phyloP scores from a whole-genome alignment of 495 filamentous ascomycete species.

The Aspergillus kassunensis region DNA sequence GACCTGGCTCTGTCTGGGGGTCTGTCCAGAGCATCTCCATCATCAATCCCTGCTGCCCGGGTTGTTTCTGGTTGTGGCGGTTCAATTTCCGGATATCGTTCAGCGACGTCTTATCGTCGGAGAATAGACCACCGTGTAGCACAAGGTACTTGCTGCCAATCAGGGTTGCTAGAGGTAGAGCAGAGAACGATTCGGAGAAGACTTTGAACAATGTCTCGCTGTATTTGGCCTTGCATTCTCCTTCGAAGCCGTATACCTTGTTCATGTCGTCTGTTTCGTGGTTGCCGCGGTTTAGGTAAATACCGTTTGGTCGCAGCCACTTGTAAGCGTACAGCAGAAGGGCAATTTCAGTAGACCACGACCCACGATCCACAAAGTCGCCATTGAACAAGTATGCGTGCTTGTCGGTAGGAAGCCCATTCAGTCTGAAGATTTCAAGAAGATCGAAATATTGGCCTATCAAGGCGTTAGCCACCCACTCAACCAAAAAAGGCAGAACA shows the following conservation, averaged over 20 bases:
- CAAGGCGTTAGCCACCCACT: slow-evolving; percentile 11
- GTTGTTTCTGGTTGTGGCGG: slow-evolving; percentile 87
- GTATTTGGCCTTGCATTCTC: slow-evolving; percentile 97
- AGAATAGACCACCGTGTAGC: slow-evolving; percentile 95
- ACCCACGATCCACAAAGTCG: slow-evolving; percentile 96
- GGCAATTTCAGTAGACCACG: slow-evolving; percentile 95
- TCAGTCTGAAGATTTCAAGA: slow-evolving; percentile 90
- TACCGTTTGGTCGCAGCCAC: slow-evolving; percentile 78
- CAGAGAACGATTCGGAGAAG: slow-evolving; percentile 97
- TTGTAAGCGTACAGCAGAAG: slow-evolving; percentile 95
- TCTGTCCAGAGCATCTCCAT: slow-evolving; percentile 99
- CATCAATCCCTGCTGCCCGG: slow-evolving; percentile 95
- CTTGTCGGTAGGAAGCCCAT: slow-evolving; percentile 76
- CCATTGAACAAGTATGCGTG: slow-evolving; percentile 98
- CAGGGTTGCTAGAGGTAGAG: slow-evolving; percentile 86
- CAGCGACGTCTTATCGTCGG: slow-evolving; percentile 86
- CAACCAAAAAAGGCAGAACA: background rate
- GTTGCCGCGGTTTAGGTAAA: slow-evolving; percentile 98
- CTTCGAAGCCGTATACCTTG: slow-evolving; percentile 95
- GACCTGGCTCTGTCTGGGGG: slow-evolving; percentile 77
- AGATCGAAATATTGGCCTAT: slow-evolving; percentile 96
- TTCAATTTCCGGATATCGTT: slow-evolving; percentile 93
- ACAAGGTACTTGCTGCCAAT: slow-evolving; percentile 90
- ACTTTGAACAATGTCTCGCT: slow-evolving; percentile 93
- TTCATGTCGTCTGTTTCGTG: slow-evolving; percentile 99